phyloP scores from a whole-genome alignment of 805 yeast species.

The Ogataea degrootiae region DNA sequence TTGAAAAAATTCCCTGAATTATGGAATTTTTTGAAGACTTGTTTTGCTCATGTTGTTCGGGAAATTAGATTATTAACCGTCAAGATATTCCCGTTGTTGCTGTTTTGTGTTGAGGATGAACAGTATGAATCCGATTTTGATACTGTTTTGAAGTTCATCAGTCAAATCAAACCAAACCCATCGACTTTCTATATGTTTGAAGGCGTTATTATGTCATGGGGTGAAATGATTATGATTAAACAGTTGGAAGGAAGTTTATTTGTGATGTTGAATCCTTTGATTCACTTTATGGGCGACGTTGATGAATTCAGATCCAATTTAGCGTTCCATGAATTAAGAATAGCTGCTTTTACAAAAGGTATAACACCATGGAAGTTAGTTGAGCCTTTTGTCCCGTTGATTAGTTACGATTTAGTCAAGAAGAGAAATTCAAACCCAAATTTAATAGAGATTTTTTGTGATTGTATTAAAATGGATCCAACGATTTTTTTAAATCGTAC shows the following conservation, averaged over 20 bases:
- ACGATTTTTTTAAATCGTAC: constrained; percentile 65
- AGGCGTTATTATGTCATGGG: constrained; percentile 56
- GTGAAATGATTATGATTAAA: constrained; percentile 56
- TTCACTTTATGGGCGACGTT: constrained; percentile 59
- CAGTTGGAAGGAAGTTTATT: constrained; percentile 62
- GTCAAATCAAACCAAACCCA: constrained; percentile 36
- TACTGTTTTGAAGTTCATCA: constrained; percentile 37
- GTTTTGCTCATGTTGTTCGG: constrained; percentile 41
- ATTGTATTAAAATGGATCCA: constrained; percentile 57
- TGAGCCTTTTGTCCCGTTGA: constrained; percentile 72
- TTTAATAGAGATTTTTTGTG: constrained; percentile 56
- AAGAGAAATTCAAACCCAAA: constrained; percentile 44
- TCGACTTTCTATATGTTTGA: constrained; percentile 44
- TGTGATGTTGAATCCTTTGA: constrained; percentile 56
- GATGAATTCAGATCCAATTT: constrained; percentile 64
- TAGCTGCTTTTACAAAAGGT: constrained; percentile 50
- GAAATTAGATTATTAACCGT: constrained; percentile 52
- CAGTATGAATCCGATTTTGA: constrained; percentile 41
- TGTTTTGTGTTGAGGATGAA: constrained; percentile 37
- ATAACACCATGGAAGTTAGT: constrained; percentile 75
- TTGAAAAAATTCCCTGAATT: constrained; percentile 23
- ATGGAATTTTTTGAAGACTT: constrained; percentile 38
- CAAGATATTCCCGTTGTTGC: constrained; percentile 49
- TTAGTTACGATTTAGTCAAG: constrained; percentile 60
- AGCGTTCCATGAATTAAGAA: constrained; percentile 59